Evolutionary conservation across 305 asterid genomes (phyloP).

Genomic region (Fraxinus albicans): DNA sequence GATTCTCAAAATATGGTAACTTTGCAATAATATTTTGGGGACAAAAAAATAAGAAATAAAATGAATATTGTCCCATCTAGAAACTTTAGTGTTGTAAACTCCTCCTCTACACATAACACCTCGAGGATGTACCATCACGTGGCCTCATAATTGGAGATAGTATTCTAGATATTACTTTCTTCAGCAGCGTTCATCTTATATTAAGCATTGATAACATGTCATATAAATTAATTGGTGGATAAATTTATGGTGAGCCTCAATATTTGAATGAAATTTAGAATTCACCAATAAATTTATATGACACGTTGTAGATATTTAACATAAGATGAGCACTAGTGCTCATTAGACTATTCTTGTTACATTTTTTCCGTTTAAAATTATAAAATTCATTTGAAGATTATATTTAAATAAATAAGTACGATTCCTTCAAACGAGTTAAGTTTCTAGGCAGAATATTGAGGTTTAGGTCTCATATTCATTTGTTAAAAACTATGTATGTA

Average conservation of each 20-base stretch:
- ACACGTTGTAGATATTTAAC: no score
- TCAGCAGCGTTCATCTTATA: no score
- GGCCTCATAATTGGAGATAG: not conserved
- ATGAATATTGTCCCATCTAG: constrained; percentile 19
- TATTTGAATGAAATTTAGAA: not conserved
- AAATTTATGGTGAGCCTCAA: no score
- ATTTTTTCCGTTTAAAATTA: not conserved
- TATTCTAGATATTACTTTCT: not conserved
- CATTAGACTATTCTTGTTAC: not conserved
- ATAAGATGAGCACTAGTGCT: not conserved
- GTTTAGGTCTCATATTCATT: not conserved
- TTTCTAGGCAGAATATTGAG: not conserved
- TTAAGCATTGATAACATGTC: not conserved
- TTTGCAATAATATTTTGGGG: constrained; percentile 12
- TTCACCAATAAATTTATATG: not conserved
- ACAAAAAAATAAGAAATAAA: not conserved
- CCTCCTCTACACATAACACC: constrained; percentile 3
- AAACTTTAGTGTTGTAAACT: constrained; percentile 22
- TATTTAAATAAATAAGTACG: not conserved
- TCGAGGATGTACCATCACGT: not conserved
- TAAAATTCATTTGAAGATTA: not conserved
- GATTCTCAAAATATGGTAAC: not conserved
- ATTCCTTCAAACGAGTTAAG: not conserved
- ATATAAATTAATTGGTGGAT: no score
- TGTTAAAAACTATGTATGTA: not conserved